phyloP scores from a whole-genome alignment of 352 stramenopile genomes.

The Elongisporangium anandrum region DNA sequence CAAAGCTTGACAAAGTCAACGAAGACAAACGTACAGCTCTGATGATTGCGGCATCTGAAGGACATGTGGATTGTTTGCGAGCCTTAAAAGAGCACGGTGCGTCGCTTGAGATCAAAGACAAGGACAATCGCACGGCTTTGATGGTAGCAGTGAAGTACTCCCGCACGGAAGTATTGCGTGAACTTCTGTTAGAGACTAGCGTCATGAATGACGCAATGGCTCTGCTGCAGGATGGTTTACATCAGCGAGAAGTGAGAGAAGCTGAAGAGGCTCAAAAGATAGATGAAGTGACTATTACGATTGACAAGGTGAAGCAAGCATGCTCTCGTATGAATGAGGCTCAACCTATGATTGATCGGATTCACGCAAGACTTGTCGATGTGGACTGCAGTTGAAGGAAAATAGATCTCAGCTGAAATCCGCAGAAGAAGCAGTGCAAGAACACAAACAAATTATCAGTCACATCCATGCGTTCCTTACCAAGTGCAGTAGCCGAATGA shows the following conservation, averaged over 20 bases:
- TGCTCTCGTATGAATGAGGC: slow-evolving; percentile 10
- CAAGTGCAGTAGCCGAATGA: background rate
- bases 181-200: background rate
- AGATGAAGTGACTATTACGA: background rate
- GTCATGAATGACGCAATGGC: background rate
- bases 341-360: slow-evolving; percentile 6
- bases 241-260: background rate
- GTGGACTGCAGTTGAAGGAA: background rate
- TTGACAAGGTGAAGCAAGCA: background rate
- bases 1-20: background rate
- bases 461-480: background rate
- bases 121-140: background rate
- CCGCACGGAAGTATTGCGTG: background rate
- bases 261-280: background rate
- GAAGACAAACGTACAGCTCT: background rate
- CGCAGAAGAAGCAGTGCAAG: background rate
- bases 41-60: background rate
- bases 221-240: background rate
- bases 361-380: slow-evolving; percentile 1
- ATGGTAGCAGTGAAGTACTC: background rate
- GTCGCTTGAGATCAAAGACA: background rate
- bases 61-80: background rate
- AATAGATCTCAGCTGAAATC: background rate
- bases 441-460: background rate
- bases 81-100: background rate